These are phyloP conservation scores for Mycena kentingensis DNA, from an alignment of 768 basidiomycete species.

Conservation along the genomic window DNA sequence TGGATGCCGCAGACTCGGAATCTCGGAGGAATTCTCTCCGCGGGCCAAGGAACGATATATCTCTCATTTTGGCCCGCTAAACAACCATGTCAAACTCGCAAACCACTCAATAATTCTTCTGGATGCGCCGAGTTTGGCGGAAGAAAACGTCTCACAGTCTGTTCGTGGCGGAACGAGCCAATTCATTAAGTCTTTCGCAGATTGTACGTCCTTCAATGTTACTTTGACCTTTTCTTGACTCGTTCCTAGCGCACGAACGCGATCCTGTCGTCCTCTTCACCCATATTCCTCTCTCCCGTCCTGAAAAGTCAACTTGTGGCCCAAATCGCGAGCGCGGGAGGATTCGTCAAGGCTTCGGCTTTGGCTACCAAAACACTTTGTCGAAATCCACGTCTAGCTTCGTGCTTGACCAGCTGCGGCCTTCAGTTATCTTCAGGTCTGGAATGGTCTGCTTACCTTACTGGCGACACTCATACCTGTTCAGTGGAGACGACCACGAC, in stretches of 20 bases:
- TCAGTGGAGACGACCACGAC: constrained; percentile 92
- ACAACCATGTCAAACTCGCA: constrained; percentile 60
- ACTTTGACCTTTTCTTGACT: constrained; percentile 1
- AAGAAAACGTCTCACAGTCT: constrained; percentile 68
- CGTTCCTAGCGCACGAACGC: constrained; percentile 28
- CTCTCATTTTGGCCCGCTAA: constrained; percentile 77
- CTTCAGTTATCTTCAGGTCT: constrained; percentile 76
- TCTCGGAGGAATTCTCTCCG: constrained; percentile 45
- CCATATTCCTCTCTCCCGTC: constrained; percentile 87
- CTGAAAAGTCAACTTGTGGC: constrained; percentile 71
- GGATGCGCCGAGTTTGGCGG: constrained; percentile 72
- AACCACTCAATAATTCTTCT: constrained; percentile 75
- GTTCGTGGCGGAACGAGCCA: constrained; percentile 53
- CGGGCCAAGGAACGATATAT: constrained; percentile 57
- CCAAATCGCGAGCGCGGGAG: constrained; percentile 72
- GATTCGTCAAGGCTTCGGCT: constrained; percentile 72
- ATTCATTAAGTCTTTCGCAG: constrained; percentile 48
- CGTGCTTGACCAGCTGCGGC: constrained; percentile 63
- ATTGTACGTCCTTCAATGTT: constrained; percentile 30
- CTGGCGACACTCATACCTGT: constrained; percentile 13
- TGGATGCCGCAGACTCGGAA: constrained; percentile 44
- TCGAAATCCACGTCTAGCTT: constrained; percentile 65
- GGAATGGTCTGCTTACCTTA: neutral
- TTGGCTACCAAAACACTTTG: constrained; percentile 87
- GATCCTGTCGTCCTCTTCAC: constrained; percentile 72